Evolutionary conservation across 768 basidiomycete genomes (phyloP).

Genomic region (Glaciozyma martinii): DNA sequence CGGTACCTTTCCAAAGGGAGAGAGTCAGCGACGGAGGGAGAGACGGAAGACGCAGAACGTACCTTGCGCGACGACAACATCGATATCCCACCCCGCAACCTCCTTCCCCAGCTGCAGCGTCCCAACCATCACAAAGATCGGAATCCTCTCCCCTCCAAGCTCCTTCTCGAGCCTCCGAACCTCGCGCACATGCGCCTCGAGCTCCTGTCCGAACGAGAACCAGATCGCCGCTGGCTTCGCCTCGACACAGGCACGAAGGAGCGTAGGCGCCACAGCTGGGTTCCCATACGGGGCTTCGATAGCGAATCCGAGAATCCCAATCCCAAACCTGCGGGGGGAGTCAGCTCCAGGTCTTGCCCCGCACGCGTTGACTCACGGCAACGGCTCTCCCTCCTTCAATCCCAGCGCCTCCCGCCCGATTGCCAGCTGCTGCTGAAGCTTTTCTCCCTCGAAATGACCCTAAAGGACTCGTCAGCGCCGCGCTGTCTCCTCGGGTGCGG

Average conservation of each 20-base stretch:
- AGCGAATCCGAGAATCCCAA: slow-evolving; percentile 64
- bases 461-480: background rate
- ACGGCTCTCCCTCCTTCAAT: background rate
- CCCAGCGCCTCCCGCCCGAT: slow-evolving; percentile 10
- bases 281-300: slow-evolving; percentile 44
- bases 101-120: slow-evolving; percentile 53
- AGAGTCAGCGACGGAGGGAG: no score
- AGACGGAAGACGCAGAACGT: slow-evolving; percentile 9
- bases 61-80: slow-evolving; percentile 75
- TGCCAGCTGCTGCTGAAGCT: slow-evolving; percentile 4
- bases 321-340: slow-evolving; percentile 47
- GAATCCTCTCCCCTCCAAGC: slow-evolving; percentile 8
- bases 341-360: background rate
- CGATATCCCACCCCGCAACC: slow-evolving; percentile 60
- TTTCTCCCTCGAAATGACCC: background rate
- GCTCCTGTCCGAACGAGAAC: slow-evolving; percentile 1
- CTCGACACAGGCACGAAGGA: background rate
- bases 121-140: slow-evolving; percentile 56
- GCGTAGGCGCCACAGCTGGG: background rate
- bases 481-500: slow-evolving; percentile 37
- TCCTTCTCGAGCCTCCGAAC: background rate
- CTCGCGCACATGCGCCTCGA: background rate
- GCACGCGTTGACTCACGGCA: slow-evolving; percentile 2
- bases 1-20: slow-evolving; percentile 48
- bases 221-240: background rate